These are phyloP conservation scores for Cladosporium velox DNA, from an alignment of 2,329 filamentous ascomycete genomes.

Conservation along the genomic window DNA sequence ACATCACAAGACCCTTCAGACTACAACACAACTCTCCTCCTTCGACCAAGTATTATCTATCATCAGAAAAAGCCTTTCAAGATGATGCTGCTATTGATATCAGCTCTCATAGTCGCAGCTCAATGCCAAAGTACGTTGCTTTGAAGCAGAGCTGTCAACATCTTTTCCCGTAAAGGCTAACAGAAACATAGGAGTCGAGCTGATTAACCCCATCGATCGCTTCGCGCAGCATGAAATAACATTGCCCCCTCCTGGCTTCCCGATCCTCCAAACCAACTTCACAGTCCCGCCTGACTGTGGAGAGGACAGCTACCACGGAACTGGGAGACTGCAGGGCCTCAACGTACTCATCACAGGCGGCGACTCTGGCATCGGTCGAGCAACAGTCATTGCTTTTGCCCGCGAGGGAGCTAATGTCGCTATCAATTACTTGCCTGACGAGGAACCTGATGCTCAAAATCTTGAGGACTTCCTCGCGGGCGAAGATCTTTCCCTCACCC, in stretches of 20 bases:
- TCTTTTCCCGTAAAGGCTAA: neutral
- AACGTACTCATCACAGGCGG: constrained; percentile 10
- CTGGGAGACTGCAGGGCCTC: neutral
- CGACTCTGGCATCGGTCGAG: constrained; percentile 6
- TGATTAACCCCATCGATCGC: constrained; percentile 1
- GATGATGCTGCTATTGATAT: neutral
- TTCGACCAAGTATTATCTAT: neutral
- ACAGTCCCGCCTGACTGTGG: constrained; percentile 6
- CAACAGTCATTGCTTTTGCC: constrained; percentile 53
- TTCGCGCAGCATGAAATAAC: neutral
- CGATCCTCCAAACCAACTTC: constrained; percentile 6
- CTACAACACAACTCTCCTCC: neutral
- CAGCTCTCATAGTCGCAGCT: neutral
- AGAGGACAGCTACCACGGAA: neutral
- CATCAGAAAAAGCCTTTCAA: neutral
- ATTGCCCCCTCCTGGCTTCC: constrained; percentile 2
- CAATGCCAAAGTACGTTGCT: neutral
- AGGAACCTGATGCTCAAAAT: constrained; percentile 60
- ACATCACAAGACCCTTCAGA: neutral
- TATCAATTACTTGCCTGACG: constrained; percentile 70
- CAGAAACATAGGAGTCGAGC: neutral
- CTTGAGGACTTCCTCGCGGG: constrained; percentile 56
- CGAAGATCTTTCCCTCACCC: constrained; percentile 54
- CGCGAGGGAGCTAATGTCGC: constrained; percentile 67
- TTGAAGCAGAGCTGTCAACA: neutral